Base-by-base conservation (phyloP, 176 grass and related monocot genomes). In the Juncus inflexus region DNA sequence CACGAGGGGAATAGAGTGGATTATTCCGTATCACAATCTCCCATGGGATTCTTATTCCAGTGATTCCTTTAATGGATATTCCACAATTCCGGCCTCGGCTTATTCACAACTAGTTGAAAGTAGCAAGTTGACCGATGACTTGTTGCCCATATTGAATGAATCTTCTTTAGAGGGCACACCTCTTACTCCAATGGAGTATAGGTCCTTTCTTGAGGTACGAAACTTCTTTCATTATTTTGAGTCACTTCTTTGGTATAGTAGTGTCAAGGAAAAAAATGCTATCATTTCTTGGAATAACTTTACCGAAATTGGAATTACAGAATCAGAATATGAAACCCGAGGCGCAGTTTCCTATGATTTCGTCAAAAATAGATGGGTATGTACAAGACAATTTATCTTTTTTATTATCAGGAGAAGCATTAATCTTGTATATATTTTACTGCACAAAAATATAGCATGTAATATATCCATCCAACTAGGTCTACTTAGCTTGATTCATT, bases 271-370 rank as follows among this genome's bases (percentile, higher is more conserved):
- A 28, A 28, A 28, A 28, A 28, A 28, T 12, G 15, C 72, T 50
- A 40, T 64, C 7, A 66, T 57, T 37, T 12, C 60, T 47, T 12
- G 42, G 4, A 1, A 15, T 41, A 19, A 50, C 37, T 78, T 66
- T 35, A n/a, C 35, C 6, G 0, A 74, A 19, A 12, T 12, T 68
- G 65, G 37, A 13, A 45, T 72, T 83, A 64, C 91, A 90, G 94
- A 89, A 89, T 14, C 88, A 83, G 47, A 81, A 82, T 69, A 86
- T 89, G 80, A 97, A 89, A 79, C 94, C 94, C 9, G 77, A 91
- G 45, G 87, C 87, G 40, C 81, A 96, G 52, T 82, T 91, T 55
- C 87, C 90, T 59, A 82, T 75, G 70, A 74, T 74, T 62, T 72
- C 84, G 12, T 85, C 85, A 69, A 84, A 82, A 77, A 55, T 75